Evolutionary conservation across 148 eudicot genomes (phyloP), one percentile per base, ranked within the genome.

Genomic region (Rhododendron williamsianum): DNA sequence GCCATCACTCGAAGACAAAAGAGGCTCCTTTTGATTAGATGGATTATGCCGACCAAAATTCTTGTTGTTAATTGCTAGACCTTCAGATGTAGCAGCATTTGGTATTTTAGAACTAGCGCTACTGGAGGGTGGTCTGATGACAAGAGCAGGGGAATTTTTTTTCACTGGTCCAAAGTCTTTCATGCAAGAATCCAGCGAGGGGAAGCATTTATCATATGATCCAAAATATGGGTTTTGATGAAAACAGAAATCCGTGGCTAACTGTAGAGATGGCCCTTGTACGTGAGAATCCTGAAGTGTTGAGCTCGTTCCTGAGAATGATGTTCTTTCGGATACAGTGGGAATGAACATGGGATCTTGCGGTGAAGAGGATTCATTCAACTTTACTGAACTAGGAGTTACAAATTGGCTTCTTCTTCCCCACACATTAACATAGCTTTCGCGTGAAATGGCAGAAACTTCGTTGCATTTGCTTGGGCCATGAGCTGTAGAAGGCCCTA

Each of bases 91-190:
- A 81, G 69, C 72, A 79, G 84, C 52, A 85, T 72, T 80, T 76
- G 81, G 86, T 43, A 74, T 78, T 38, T 84, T 46, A 49, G 86
- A 74, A 72, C 48, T 80, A 80, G 81, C 79, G 35, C 82, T 89
- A 76, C 51, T 63, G 58, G 84, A 82, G 13, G 91, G 89, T 46
- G 89, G 87, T 87, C 90, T 89, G 84, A 85, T 90, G 85, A 87
- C 90, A 76, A 91, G 51, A 27, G 89, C 30, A 63, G 93, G 92
- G 49, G 92, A 89, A 60, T 91, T 69, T 83, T 81, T 92, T 27
- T 84, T 84, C 4, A 85, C 86, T 25, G 94, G 86, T 69, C 87
- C 63, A 65, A 85, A 81, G 65, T 87, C 91, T 86, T 76, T 87
- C 85, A 81, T 86, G 84, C 86, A 88, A 84, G 87, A 63, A 89